phyloP scores from a whole-genome alignment of 1,284 basidiomycete genomes.

The Mrakiaceae sp. region DNA sequence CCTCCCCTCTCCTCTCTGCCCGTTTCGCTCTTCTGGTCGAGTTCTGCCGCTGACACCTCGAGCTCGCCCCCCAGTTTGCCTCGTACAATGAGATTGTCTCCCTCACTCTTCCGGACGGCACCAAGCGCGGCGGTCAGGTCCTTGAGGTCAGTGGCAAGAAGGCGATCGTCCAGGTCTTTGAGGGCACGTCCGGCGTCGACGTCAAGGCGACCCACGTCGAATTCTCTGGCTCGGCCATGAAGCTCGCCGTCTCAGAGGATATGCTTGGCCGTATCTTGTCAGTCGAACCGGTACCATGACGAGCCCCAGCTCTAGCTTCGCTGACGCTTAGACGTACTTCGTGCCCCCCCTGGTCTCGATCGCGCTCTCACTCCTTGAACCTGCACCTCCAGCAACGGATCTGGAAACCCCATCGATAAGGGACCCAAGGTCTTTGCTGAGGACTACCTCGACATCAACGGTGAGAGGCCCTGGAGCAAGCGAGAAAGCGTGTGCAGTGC shows the following conservation, averaged over 20 bases:
- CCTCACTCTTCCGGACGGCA: slow-evolving; percentile 89
- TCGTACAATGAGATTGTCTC: slow-evolving; percentile 99
- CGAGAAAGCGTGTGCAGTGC: neutral
- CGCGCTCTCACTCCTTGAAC: too few relatives aligned
- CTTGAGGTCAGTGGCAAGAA: slow-evolving; percentile 98
- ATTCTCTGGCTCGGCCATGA: slow-evolving; percentile 97
- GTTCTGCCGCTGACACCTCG: neutral
- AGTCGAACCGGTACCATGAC: too few relatives aligned
- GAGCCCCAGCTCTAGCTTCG: too few relatives aligned
- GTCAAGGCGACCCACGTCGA: slow-evolving; percentile 91
- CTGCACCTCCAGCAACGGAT: slow-evolving; percentile 55
- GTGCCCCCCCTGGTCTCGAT: too few relatives aligned
- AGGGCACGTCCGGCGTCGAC: slow-evolving; percentile 95
- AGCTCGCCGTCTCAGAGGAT: slow-evolving; percentile 97
- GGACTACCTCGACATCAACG: slow-evolving; percentile 99
- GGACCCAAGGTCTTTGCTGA: slow-evolving; percentile 99
- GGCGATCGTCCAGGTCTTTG: slow-evolving; percentile 91
- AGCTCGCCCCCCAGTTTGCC: slow-evolving; percentile 55
- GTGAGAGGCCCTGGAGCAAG: slow-evolving; percentile 39
- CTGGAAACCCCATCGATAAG: slow-evolving; percentile 94
- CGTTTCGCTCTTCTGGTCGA: neutral
- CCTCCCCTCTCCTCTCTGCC: neutral
- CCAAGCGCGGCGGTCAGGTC: slow-evolving; percentile 91
- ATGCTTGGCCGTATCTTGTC: slow-evolving; percentile 93
- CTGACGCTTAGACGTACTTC: too few relatives aligned